Percentiles rank a stretch among this genome's conserved stretches.
phyloP scores from a whole-genome alignment of 768 basidiomycete species.

The Cystobasidium ongulense region DNA sequence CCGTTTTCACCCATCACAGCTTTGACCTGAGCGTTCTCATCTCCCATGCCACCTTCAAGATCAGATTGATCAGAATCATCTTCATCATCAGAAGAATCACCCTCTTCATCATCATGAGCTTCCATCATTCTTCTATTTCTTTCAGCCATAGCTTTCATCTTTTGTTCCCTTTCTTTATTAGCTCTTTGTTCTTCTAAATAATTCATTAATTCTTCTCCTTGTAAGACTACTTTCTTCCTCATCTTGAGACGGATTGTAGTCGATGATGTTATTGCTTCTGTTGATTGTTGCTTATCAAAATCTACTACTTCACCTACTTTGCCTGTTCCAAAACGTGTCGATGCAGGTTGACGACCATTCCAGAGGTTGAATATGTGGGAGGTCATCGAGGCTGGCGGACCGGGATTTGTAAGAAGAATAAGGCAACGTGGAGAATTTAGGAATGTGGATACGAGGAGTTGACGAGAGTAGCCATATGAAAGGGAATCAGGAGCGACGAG shows the following conservation, averaged over 20 bases:
- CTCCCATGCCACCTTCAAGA: conserved; percentile 54
- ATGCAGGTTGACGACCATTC: conserved; percentile 70
- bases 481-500: conserved; percentile 86
- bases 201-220: conserved; percentile 77
- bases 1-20: not conserved
- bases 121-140: conserved; percentile 82
- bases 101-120: conserved; percentile 69
- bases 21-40: conserved; percentile 32
- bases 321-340: conserved; percentile 74
- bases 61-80: conserved; percentile 56
- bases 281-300: conserved; percentile 52
- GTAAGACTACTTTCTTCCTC: conserved; percentile 77
- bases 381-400: conserved; percentile 71
- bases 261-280: not conserved
- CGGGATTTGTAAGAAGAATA: conserved; percentile 69
- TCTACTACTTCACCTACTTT: conserved; percentile 76
- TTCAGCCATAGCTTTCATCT: conserved; percentile 71
- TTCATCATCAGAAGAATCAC: conserved; percentile 50
- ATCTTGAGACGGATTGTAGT: conserved; percentile 51
- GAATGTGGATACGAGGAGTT: conserved; percentile 71
- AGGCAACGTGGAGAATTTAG: conserved; percentile 75
- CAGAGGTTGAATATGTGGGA: conserved; percentile 73
- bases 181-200: conserved; percentile 66
- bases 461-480: conserved; percentile 82
- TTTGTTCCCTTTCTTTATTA: conserved; percentile 72